These are phyloP conservation scores for Rhododendron vialii DNA, from an alignment of 148 eudicot species.

Conservation along the genomic window DNA sequence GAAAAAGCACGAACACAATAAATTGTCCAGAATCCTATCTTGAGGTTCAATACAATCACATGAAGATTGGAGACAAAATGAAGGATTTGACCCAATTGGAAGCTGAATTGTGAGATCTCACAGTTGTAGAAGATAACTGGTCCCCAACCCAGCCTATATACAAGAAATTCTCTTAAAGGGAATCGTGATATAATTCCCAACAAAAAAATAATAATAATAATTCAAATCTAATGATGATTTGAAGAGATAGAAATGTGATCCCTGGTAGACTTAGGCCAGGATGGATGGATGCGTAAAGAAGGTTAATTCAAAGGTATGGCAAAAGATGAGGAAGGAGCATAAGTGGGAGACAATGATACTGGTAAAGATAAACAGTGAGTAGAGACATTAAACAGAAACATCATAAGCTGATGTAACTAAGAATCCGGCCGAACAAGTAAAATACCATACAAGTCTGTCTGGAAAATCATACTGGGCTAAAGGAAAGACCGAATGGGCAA, in stretches of 20 bases:
- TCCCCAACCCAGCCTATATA: background rate
- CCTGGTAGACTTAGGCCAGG: background rate
- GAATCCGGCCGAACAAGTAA: background rate
- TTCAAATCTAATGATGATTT: background rate
- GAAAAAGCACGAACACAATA: background rate
- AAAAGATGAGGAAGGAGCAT: background rate
- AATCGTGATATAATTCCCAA: background rate
- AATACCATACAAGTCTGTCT: background rate
- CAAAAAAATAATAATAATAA: background rate
- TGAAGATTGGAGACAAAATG: background rate
- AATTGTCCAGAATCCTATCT: background rate
- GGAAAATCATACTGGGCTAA: background rate
- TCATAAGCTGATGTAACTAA: background rate
- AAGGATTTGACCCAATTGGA: background rate
- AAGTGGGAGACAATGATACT: background rate
- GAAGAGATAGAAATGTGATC: background rate
- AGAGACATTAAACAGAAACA: background rate
- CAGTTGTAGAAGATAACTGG: background rate
- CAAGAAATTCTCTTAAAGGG: background rate
- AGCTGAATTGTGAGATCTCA: background rate
- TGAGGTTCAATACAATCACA: background rate
- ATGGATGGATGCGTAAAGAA: background rate
- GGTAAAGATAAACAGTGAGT: background rate
- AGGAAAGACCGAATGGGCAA: background rate
- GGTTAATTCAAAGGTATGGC: background rate